Conservation (phyloP, 805 yeast genomes). For the Myxozyma neotropica region DNA sequence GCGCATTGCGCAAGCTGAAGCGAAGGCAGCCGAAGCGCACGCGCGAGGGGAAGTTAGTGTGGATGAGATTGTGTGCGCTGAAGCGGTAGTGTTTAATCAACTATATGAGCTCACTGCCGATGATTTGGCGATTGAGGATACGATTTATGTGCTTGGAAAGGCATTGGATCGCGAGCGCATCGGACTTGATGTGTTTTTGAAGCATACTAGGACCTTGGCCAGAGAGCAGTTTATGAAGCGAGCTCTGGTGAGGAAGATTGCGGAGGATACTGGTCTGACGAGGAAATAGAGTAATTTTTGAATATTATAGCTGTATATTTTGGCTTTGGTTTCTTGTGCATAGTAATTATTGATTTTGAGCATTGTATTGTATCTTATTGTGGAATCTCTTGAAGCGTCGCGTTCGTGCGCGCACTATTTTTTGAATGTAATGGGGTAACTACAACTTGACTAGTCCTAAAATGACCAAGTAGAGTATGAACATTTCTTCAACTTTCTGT, state of each 20-base stretch:
- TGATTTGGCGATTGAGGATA: conserved; percentile 71
- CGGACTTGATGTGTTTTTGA: conserved; percentile 49
- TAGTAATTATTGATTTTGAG: neutral
- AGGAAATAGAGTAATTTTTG: neutral
- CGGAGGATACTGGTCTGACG: conserved; percentile 26
- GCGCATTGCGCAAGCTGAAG: conserved; percentile 36
- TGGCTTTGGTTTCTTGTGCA: neutral
- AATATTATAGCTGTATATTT: neutral
- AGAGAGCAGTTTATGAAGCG: conserved; percentile 64
- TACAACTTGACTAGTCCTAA: no score
- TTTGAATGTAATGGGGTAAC: no score
- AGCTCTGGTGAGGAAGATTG: conserved; percentile 45
- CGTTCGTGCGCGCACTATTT: no score
- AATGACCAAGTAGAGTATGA: no score
- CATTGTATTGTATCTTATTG: no score
- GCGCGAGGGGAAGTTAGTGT: conserved; percentile 38
- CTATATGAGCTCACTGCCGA: conserved; percentile 64
- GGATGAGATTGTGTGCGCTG: conserved; percentile 53
- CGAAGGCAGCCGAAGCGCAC: conserved; percentile 42
- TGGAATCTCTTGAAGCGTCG: no score
- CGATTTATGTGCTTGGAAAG: conserved; percentile 60
- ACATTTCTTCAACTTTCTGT: no score
- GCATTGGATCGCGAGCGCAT: conserved; percentile 55
- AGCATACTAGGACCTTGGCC: conserved; percentile 57
- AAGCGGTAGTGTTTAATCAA: conserved; percentile 60